Conservation (phyloP, 148 eudicot genomes). For the Arctostaphylos glauca region DNA sequence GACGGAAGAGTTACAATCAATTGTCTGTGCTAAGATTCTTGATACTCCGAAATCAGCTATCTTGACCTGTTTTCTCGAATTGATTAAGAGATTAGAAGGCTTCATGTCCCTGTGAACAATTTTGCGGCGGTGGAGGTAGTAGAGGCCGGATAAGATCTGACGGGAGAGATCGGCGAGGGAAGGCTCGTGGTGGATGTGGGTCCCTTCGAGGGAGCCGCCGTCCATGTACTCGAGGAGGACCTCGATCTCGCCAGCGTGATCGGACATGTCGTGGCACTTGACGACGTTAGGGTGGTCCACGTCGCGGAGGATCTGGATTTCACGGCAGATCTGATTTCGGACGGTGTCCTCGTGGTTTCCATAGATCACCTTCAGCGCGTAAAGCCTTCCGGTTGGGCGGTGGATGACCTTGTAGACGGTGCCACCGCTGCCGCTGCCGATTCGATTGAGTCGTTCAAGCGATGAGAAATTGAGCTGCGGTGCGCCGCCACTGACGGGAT, state of each 20-base stretch:
- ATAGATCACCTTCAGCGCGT: constrained; percentile 24
- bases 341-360: constrained; percentile 22
- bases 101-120: constrained; percentile 37
- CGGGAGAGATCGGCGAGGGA: constrained; percentile 21
- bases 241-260: constrained; percentile 27
- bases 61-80: constrained; percentile 23
- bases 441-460: constrained; percentile 54
- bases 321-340: constrained; percentile 19
- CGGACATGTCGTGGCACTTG: constrained; percentile 29
- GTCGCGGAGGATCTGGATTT: constrained; percentile 29
- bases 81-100: constrained; percentile 31
- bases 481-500: not conserved
- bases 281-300: constrained; percentile 33
- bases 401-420: constrained; percentile 81
- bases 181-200: constrained; percentile 17
- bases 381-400: constrained; percentile 44
- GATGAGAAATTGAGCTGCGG: constrained; percentile 34
- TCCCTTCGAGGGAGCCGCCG: constrained; percentile 26
- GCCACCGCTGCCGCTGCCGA: constrained; percentile 85
- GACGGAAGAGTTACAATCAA: constrained; percentile 32
- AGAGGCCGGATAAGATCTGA: constrained; percentile 27
- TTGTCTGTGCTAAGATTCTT: constrained; percentile 19
- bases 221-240: constrained; percentile 40
- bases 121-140: constrained; percentile 27
- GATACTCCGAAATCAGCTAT: constrained; percentile 34